phyloP scores from a whole-genome alignment of 345 rosid genomes.

The Tarenaya hassleriana region DNA sequence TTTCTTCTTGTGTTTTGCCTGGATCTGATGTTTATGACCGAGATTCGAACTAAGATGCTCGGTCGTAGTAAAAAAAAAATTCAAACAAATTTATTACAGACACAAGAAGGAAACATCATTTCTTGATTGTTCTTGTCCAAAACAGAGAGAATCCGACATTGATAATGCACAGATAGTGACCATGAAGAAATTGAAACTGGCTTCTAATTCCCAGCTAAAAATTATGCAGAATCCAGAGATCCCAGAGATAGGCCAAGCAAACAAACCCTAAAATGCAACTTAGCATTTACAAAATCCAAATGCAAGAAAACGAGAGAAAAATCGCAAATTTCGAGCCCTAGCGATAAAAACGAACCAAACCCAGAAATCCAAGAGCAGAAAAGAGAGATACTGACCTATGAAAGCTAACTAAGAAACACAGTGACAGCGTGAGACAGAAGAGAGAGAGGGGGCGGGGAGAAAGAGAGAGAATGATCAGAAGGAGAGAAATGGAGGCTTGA shows the following conservation, averaged over 20 bases:
- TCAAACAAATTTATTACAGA: background rate
- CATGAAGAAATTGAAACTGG: background rate
- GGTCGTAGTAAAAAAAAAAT: background rate
- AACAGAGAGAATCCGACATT: background rate
- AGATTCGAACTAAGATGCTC: background rate
- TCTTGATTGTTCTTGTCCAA: background rate
- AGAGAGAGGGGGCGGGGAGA: background rate
- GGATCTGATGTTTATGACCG: background rate
- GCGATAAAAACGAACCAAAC: background rate
- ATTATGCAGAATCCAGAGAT: too few species aligned
- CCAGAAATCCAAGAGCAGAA: background rate
- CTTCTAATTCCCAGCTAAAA: background rate
- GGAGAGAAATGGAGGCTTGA: too few species aligned
- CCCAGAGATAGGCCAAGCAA: too few species aligned
- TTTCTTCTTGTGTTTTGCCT: background rate
- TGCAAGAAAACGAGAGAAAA: background rate
- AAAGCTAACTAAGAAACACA: background rate
- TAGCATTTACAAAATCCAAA: background rate
- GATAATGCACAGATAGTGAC: background rate
- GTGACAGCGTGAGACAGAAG: background rate
- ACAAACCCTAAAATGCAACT: background rate
- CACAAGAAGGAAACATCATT: background rate
- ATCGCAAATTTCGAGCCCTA: background rate
- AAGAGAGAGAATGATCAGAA: background rate
- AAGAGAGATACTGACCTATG: constrained; percentile 1